These are phyloP conservation scores for Cytauxzoon felis DNA, from an alignment of 169 alveolate species.

Conservation along the genomic window DNA sequence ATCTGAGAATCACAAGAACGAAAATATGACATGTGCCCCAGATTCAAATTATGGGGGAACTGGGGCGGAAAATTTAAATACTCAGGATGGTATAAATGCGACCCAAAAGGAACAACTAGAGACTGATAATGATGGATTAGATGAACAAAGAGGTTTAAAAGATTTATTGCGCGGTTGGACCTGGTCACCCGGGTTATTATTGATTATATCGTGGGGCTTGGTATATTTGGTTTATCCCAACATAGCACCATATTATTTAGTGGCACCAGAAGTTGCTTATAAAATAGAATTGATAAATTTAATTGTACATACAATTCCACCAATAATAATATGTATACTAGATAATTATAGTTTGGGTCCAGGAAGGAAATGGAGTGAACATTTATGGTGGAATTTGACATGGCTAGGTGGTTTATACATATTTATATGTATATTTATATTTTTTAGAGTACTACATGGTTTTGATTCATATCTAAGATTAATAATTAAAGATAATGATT, in stretches of 20 bases:
- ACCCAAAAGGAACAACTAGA: no score
- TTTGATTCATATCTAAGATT: no score
- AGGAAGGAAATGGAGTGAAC: conserved; percentile 14
- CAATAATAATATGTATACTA: not conserved
- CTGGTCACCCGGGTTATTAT: no score
- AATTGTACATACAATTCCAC: not conserved
- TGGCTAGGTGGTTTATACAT: conserved; percentile 2
- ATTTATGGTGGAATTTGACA: conserved; percentile 8
- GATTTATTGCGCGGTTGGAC: no score
- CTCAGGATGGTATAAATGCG: no score
- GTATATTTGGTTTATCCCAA: conserved; percentile 15
- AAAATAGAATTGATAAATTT: conserved; percentile 1
- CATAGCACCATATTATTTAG: conserved; percentile 32
- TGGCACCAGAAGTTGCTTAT: conserved; percentile 6
- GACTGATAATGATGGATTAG: no score
- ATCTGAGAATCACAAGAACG: no score
- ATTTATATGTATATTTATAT: not conserved
- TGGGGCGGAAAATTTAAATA: no score
- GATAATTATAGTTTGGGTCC: conserved; percentile 14
- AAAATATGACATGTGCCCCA: no score
- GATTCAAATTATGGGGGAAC: no score
- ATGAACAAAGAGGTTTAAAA: no score
- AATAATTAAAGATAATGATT: no score
- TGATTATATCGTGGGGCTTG: not conserved
- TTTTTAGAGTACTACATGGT: conserved; percentile 12